A percentile compares a stretch with the other conserved stretches of the same genome.
Evolutionary conservation across 1,284 basidiomycete species (phyloP).

Genomic region (Tilletia setariae): DNA sequence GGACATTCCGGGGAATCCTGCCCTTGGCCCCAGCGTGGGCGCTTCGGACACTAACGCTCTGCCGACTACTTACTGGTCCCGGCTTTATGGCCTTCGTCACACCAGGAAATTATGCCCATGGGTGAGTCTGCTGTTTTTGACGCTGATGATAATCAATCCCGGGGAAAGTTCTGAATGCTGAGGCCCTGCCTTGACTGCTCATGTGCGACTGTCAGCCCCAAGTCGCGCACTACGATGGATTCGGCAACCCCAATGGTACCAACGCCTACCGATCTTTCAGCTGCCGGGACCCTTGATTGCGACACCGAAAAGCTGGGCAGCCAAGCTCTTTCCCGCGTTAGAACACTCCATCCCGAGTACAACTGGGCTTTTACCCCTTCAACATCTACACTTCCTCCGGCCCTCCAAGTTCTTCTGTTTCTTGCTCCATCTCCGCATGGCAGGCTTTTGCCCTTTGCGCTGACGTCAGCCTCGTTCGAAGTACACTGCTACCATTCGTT

Average conservation of each 20-base stretch:
- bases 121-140: background rate
- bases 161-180: background rate
- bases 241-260: background rate
- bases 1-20: background rate
- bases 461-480: no score
- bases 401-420: no score
- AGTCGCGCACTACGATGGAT: background rate
- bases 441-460: no score
- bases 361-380: no score
- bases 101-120: slow-evolving; percentile 7
- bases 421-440: no score
- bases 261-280: background rate
- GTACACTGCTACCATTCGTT: no score
- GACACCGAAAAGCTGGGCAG: no score
- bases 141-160: background rate
- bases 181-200: background rate
- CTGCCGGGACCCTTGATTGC: background rate
- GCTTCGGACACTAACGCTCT: background rate
- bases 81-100: background rate
- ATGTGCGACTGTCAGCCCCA: background rate
- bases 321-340: no score
- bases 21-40: background rate
- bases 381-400: no score
- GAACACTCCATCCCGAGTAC: no score
- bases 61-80: background rate